Evolutionary conservation across 2,329 filamentous ascomycete genomes (phyloP).

Genomic region (Penicillium sp.): DNA sequence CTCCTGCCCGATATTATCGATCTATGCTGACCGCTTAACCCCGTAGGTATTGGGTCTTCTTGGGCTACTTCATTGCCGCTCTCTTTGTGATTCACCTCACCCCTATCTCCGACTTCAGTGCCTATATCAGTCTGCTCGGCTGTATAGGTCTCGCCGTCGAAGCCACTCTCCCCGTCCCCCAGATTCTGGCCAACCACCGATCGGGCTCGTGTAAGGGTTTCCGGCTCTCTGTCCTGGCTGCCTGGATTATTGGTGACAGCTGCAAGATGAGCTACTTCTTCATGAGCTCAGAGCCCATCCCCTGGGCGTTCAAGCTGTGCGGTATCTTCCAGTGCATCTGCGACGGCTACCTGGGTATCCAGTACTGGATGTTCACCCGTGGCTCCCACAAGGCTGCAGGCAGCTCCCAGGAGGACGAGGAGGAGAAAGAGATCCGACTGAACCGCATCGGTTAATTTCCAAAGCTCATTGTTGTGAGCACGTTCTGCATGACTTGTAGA

Average conservation of each 20-base stretch:
- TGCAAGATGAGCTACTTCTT: constrained; percentile 59
- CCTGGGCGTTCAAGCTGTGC: constrained; percentile 54
- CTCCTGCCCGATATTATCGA: background rate
- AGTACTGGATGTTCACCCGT: constrained; percentile 53
- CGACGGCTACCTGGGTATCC: constrained; percentile 52
- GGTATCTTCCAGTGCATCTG: constrained; percentile 55
- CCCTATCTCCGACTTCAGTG: constrained; percentile 46
- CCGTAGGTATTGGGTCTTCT: constrained; percentile 60
- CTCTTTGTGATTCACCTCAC: constrained; percentile 60
- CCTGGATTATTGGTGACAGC: constrained; percentile 54
- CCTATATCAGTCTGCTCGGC: constrained; percentile 51
- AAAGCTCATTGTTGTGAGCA: constrained; percentile 3
- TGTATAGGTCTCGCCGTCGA: constrained; percentile 53
- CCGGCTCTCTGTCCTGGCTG: constrained; percentile 51
- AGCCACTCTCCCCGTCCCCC: constrained; percentile 52
- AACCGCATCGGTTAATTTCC: constrained; percentile 22
- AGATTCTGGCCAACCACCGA: constrained; percentile 53
- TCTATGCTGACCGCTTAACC: constrained; percentile 7
- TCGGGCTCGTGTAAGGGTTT: constrained; percentile 55
- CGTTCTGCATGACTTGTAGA: constrained; percentile 23
- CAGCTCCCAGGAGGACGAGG: constrained; percentile 29
- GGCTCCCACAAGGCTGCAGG: constrained; percentile 27
- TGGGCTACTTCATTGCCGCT: constrained; percentile 56
- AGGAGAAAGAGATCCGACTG: constrained; percentile 46
- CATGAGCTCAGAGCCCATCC: constrained; percentile 46